Percentiles rank a stretch among this genome's conserved stretches.
These are phyloP conservation scores for Chrysanthemum makinoi DNA, from an alignment of 129 eudicot species.

Conservation along the genomic window DNA sequence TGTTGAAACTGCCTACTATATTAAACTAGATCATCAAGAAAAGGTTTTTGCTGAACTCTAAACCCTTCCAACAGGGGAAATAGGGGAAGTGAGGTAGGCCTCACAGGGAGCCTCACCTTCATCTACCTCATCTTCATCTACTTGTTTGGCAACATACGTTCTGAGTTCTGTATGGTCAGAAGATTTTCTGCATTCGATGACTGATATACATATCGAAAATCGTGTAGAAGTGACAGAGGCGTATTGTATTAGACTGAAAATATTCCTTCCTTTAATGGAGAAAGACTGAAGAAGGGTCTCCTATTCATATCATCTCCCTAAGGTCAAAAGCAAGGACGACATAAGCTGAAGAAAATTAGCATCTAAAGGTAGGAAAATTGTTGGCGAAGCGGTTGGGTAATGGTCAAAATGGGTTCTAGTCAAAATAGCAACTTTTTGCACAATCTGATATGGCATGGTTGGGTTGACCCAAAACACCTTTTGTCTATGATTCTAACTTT, in stretches of 20 bases:
- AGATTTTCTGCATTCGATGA: slow-evolving; percentile 48
- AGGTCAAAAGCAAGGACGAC: slow-evolving; percentile 1
- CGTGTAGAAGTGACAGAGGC: slow-evolving; percentile 54
- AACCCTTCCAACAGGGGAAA: slow-evolving; percentile 34
- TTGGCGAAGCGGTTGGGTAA: too few relatives aligned
- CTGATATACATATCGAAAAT: slow-evolving; percentile 64
- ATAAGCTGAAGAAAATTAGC: neutral
- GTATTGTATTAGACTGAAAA: slow-evolving; percentile 64
- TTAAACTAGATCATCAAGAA: slow-evolving; percentile 5
- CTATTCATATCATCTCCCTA: slow-evolving; percentile 48
- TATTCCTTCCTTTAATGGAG: slow-evolving; percentile 57
- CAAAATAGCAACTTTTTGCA: too few relatives aligned
- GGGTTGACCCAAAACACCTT: too few relatives aligned
- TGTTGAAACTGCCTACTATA: slow-evolving; percentile 15
- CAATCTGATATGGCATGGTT: too few relatives aligned
- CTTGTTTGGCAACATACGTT: slow-evolving; percentile 29
- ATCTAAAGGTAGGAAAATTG: too few relatives aligned
- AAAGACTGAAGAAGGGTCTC: slow-evolving; percentile 53
- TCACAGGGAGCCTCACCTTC: slow-evolving; percentile 35
- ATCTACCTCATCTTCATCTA: neutral
- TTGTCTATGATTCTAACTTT: too few relatives aligned
- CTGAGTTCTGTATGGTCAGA: slow-evolving; percentile 28
- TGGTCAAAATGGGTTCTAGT: too few relatives aligned
- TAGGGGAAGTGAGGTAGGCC: slow-evolving; percentile 32
- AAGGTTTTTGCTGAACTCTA: neutral